A percentile compares a stretch with the other conserved stretches of the same genome.
Conservation (phyloP, 331 rosid species). For the Malus hybrid region DNA sequence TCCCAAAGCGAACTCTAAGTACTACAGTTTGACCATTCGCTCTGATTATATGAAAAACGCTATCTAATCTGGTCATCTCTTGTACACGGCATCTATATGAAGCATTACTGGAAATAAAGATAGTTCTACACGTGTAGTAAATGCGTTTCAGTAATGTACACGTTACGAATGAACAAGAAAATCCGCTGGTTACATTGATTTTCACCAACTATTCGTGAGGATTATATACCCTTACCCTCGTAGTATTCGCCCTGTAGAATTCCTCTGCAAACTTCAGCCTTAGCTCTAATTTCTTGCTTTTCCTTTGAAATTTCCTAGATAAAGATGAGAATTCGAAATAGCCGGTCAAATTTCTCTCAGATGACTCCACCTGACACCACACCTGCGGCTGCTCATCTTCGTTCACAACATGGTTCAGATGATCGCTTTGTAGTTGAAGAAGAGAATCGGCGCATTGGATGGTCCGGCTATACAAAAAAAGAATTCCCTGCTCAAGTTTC, state of each 20-base stretch:
- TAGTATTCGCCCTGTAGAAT: not conserved
- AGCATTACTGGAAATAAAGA: not conserved
- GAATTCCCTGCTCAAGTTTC: not conserved
- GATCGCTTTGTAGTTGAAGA: not conserved
- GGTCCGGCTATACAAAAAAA: not conserved
- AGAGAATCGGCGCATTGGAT: not conserved
- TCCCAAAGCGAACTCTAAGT: not conserved
- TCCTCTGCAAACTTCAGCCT: not conserved
- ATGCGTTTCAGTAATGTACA: slow-evolving; percentile 1
- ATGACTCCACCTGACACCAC: not conserved
- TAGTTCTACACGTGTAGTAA: not conserved
- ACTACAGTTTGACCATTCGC: not conserved
- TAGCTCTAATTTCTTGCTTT: not conserved
- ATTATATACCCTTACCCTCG: not conserved
- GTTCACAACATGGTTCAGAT: not conserved
- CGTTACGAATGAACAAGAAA: not conserved
- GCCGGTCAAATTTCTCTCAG: not conserved
- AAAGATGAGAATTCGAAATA: slow-evolving; percentile 10
- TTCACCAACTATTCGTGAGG: not conserved
- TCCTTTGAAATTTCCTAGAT: not conserved
- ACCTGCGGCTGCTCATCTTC: not conserved
- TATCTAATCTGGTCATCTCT: not conserved
- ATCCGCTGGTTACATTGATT: not conserved
- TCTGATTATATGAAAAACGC: not conserved
- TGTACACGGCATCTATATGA: not conserved